phyloP scores from a whole-genome alignment of 2,329 filamentous ascomycete species.

The Fusarium sp. region DNA sequence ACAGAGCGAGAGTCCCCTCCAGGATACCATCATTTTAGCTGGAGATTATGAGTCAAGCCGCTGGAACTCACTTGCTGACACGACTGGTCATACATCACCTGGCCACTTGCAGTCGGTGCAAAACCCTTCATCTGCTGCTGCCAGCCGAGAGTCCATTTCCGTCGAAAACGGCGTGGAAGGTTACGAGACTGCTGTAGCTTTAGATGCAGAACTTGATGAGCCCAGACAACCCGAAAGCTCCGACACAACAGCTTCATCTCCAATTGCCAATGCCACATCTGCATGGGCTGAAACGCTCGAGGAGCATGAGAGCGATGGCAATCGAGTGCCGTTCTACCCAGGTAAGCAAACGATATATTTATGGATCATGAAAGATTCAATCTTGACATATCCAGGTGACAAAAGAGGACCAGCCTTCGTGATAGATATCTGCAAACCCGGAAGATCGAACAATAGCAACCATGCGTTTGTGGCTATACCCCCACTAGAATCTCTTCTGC shows the following conservation, averaged over 20 bases:
- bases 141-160: not conserved
- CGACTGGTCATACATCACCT: not conserved
- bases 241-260: rapidly evolving
- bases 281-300: conserved; percentile 2
- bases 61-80: too few relatives aligned
- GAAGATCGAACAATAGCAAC: not conserved
- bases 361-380: rapidly evolving
- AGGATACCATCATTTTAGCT: not conserved
- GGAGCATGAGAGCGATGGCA: not conserved
- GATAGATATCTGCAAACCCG: not conserved
- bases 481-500: not conserved
- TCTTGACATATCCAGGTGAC: not conserved
- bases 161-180: not conserved
- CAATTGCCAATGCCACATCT: not conserved
- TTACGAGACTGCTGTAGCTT: not conserved
- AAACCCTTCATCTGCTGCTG: not conserved
- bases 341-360: not conserved
- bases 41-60: rapidly evolving
- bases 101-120: not conserved
- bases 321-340: not conserved
- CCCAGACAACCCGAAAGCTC: rapidly evolving
- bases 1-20: not conserved
- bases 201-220: not conserved
- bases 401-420: not conserved
- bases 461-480: not conserved